Base-by-base conservation (phyloP, 2,329 filamentous ascomycete species). In the Magnaporthiopsis rhizophila region DNA sequence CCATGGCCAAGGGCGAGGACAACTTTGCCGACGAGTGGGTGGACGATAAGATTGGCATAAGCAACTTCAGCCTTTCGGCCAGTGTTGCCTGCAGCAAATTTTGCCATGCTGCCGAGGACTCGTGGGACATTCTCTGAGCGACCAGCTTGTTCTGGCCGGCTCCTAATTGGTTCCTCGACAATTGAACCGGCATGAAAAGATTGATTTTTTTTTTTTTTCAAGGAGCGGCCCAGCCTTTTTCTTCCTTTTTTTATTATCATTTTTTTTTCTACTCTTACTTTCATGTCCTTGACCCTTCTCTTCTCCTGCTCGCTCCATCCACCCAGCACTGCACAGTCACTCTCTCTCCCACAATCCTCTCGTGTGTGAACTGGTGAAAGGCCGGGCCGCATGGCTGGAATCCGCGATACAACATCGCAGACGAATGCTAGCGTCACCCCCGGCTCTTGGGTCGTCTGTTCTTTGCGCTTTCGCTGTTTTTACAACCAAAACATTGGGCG, bases 51-150 rank as follows among this genome's bases (percentile, higher is more conserved):
- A 98, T 99, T 74, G 92, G 90, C 71, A 98, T 99, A 80, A 98
- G 94, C 83, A 97, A 97, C 78, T 99, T 91, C 83, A 97, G 93
- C 73, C 83, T 99, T 68, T 97, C 92, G 73, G 95, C 95, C 67
- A 98, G 94, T 80, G 95, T 99, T 67, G 94, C 95, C 58, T 99
- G 95, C 84, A 97, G 94, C 86, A 99, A 98, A 78, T 98, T 99
- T 82, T 98, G 95, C 78, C 95, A 99, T 78, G 95, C 94, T 57
- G 94, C 93, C 58, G 95, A 99, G 79, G 95, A 99, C 76, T 89
- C 89, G 50, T 99, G 95, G 95, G 88, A 91, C 74, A 90, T 99
- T 70, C 85, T 97, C 72, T 99, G 87, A 83, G 59, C 13, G 9
- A 6, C 38, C 38, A 21, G 38, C 38, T 11, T 12, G 5, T 21